Conservation (phyloP, 2,329 filamentous ascomycete species). For the Drechslera avenae region DNA sequence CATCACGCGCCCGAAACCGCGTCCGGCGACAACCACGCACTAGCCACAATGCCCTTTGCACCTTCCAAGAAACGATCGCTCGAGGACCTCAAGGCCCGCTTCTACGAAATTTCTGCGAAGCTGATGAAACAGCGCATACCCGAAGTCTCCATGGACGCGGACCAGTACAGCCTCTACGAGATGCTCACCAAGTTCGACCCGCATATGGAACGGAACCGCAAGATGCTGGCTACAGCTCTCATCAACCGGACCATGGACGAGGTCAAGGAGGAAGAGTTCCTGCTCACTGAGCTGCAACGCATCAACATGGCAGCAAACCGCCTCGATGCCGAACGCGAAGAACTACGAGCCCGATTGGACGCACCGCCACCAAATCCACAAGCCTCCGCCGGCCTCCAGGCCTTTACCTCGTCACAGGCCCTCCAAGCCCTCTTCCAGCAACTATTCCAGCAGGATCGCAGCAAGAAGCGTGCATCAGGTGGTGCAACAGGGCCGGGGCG, state of each 20-base stretch:
- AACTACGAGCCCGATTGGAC: slow-evolving; percentile 85
- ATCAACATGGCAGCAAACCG: slow-evolving; percentile 86
- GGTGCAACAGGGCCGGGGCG: slow-evolving; percentile 37
- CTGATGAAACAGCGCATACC: slow-evolving; percentile 50
- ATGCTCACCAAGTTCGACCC: slow-evolving; percentile 87
- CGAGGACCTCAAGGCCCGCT: slow-evolving; percentile 90
- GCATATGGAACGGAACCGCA: slow-evolving; percentile 76
- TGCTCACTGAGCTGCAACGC: slow-evolving; percentile 88
- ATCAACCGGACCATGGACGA: slow-evolving; percentile 83
- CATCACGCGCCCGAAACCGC: slow-evolving; percentile 27
- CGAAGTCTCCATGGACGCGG: slow-evolving; percentile 71
- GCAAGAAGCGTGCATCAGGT: slow-evolving; percentile 74
- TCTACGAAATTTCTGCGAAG: slow-evolving; percentile 78
- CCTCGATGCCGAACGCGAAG: slow-evolving; percentile 84
- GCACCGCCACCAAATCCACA: slow-evolving; percentile 67
- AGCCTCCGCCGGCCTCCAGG: slow-evolving; percentile 47
- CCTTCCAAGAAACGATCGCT: slow-evolving; percentile 67
- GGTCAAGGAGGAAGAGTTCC: slow-evolving; percentile 86
- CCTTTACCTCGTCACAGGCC: slow-evolving; percentile 80
- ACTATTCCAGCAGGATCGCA: slow-evolving; percentile 81
- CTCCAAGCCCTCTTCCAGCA: slow-evolving; percentile 81
- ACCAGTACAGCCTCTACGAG: slow-evolving; percentile 83
- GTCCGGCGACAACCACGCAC: slow-evolving; percentile 29
- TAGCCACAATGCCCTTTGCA: slow-evolving; percentile 46
- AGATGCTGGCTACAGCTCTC: slow-evolving; percentile 80